Evolutionary conservation across 805 yeast species (phyloP).

Genomic region (Cyberlindnera nakhonratchasimensis): DNA sequence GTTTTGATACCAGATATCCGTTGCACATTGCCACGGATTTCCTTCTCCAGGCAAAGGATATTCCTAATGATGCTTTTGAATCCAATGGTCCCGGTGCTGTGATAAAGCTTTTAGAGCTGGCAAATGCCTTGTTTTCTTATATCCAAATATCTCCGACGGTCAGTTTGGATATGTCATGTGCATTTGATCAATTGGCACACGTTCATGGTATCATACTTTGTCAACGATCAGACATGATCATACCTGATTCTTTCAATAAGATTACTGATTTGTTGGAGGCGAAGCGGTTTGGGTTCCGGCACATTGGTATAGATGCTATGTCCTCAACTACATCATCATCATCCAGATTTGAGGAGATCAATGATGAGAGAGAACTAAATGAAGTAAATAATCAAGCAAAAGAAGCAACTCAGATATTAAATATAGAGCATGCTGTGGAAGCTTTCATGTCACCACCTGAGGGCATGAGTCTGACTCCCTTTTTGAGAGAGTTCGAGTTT

Average conservation of each 20-base stretch:
- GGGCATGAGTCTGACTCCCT: slow-evolving; percentile 1
- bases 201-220: slow-evolving; percentile 18
- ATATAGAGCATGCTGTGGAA: background rate
- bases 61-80: slow-evolving; percentile 24
- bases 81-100: slow-evolving; percentile 26
- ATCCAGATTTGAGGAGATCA: slow-evolving; percentile 6
- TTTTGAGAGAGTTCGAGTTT: slow-evolving; percentile 8
- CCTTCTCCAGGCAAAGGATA: slow-evolving; percentile 11
- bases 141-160: slow-evolving; percentile 9
- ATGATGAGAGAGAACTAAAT: background rate
- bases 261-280: slow-evolving; percentile 15
- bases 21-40: slow-evolving; percentile 22
- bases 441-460: background rate
- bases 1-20: slow-evolving; percentile 20
- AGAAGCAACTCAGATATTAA: background rate
- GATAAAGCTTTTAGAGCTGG: slow-evolving; percentile 22
- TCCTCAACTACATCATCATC: background rate
- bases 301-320: background rate
- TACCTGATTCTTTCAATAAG: slow-evolving; percentile 14
- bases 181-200: slow-evolving; percentile 21
- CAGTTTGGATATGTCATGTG: slow-evolving; percentile 12
- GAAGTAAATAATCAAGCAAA: background rate
- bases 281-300: slow-evolving; percentile 13
- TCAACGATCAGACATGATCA: slow-evolving; percentile 15
- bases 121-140: slow-evolving; percentile 18